A percentile compares a stretch with the other conserved stretches of the same genome.
These are phyloP conservation scores for Codiaeum variegatum DNA, from an alignment of 441 rosid species.

Conservation along the genomic window DNA sequence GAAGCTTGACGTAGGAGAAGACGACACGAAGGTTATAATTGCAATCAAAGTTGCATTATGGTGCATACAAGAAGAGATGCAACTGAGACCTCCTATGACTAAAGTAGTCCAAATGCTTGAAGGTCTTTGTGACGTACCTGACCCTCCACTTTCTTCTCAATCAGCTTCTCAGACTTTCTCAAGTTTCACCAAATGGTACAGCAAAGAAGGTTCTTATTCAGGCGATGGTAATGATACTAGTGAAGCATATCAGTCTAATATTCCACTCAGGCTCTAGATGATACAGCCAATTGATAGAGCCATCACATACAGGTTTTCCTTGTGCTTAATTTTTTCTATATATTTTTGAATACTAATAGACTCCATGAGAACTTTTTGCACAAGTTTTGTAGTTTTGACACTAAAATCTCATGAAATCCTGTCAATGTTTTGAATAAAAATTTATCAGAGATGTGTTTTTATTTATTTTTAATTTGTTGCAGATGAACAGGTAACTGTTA, in stretches of 20 bases:
- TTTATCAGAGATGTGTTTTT: no score
- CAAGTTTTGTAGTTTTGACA: neutral
- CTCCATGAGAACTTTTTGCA: neutral
- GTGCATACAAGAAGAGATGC: conserved; percentile 88
- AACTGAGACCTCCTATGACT: conserved; percentile 65
- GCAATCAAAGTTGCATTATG: conserved; percentile 79
- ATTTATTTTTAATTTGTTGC: no score
- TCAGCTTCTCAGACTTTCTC: conserved; percentile 45
- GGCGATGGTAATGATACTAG: conserved; percentile 58
- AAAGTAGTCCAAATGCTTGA: conserved; percentile 88
- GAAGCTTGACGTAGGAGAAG: conserved; percentile 34
- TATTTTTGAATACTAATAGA: neutral
- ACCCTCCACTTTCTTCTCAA: conserved; percentile 59
- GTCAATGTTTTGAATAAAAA: no score
- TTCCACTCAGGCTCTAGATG: conserved; percentile 77
- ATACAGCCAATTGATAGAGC: neutral
- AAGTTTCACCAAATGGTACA: conserved; percentile 38
- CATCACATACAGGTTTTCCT: neutral
- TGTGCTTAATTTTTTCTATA: neutral
- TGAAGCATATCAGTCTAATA: conserved; percentile 57
- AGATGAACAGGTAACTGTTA: no score
- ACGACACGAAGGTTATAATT: conserved; percentile 35
- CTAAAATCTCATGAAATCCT: neutral
- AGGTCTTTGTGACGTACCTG: conserved; percentile 56
- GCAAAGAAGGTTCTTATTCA: conserved; percentile 54